phyloP scores from a whole-genome alignment of 164 flowering plant genomes.

The Paratinospora sagittata region DNA sequence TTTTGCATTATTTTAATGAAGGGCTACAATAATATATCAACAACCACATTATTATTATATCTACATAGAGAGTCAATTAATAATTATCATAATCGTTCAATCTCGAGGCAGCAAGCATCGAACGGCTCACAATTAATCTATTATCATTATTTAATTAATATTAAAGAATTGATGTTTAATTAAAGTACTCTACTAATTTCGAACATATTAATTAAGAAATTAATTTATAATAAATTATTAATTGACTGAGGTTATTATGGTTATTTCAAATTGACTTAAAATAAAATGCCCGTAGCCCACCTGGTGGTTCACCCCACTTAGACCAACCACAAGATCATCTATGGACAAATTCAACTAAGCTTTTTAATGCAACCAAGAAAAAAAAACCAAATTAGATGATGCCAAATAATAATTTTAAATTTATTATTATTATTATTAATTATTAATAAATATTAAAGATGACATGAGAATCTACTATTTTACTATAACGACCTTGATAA shows the following conservation, averaged over 20 bases:
- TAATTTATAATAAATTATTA: neutral
- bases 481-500: neutral
- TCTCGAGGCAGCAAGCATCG: neutral
- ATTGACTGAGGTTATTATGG: constrained; percentile 7
- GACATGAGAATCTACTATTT: neutral
- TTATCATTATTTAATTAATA: neutral
- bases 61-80: no score
- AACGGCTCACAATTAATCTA: neutral
- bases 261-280: neutral
- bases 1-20: no score
- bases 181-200: neutral
- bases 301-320: constrained; percentile 14
- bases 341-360: constrained; percentile 20
- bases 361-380: constrained; percentile 16
- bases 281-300: neutral
- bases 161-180: neutral
- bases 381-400: neutral
- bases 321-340: constrained; percentile 10
- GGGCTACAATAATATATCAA: no score
- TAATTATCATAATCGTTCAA: no score
- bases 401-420: neutral
- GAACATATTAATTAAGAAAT: neutral
- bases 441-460: neutral
- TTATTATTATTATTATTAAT: neutral
- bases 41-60: no score